phyloP scores from a whole-genome alignment of 768 basidiomycete genomes.

The Krasilnikovozyma curviuscula region DNA sequence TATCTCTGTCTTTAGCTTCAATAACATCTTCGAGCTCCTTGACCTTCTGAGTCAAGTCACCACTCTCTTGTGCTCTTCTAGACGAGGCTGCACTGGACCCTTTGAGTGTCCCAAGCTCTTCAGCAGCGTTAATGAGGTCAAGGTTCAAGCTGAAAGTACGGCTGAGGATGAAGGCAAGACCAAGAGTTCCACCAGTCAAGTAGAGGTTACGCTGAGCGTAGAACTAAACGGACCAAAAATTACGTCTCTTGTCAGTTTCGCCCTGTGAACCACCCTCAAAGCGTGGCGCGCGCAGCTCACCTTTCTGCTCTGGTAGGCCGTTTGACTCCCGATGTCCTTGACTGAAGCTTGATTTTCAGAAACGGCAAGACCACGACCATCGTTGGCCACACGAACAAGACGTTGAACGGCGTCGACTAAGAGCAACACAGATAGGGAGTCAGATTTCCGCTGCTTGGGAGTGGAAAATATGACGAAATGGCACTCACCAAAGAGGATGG shows the following conservation, averaged over 20 bases:
- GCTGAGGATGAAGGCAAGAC: slow-evolving; percentile 85
- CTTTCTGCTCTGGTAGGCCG: slow-evolving; percentile 8
- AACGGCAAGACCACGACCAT: no score
- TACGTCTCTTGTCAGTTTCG: not conserved
- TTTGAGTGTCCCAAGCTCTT: slow-evolving; percentile 68
- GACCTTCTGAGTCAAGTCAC: slow-evolving; percentile 39
- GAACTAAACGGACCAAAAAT: not conserved
- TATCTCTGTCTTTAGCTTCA: slow-evolving; percentile 44
- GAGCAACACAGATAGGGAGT: no score
- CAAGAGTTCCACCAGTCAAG: slow-evolving; percentile 38
- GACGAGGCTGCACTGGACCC: slow-evolving; percentile 30
- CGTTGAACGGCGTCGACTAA: slow-evolving; percentile 84
- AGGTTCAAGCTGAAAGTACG: slow-evolving; percentile 81
- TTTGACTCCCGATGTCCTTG: slow-evolving; percentile 1
- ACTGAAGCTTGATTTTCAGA: slow-evolving; percentile 19
- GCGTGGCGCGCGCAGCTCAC: not conserved
- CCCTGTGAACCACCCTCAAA: not conserved
- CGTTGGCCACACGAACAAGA: slow-evolving; percentile 46
- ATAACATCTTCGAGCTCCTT: slow-evolving; percentile 44
- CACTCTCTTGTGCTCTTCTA: slow-evolving; percentile 18
- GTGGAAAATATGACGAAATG: slow-evolving; percentile 48
- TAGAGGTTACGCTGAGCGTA: slow-evolving; percentile 49
- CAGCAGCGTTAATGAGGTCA: slow-evolving; percentile 76
- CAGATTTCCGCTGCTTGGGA: no score
- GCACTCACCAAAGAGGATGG: no score